phyloP scores from a whole-genome alignment of 805 yeast genomes.

The Maudiozyma saulgeensis region DNA sequence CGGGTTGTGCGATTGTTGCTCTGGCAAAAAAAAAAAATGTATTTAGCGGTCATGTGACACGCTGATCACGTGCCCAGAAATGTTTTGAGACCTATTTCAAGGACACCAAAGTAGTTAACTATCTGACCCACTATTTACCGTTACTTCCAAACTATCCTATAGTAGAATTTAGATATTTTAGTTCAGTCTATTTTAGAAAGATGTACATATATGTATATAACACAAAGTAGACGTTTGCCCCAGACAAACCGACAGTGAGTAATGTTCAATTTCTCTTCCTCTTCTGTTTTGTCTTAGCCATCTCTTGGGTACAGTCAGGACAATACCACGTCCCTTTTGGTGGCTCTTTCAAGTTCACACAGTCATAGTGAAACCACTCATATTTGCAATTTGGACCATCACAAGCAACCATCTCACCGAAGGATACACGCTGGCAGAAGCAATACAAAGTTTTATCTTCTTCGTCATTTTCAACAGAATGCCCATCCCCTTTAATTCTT shows the following conservation, averaged over 20 bases:
- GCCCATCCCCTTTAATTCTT: constrained; percentile 18
- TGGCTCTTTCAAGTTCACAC: constrained; percentile 82
- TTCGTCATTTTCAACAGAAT: constrained; percentile 34
- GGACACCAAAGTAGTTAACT: too few relatives aligned
- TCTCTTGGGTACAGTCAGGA: constrained; percentile 55
- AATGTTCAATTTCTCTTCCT: constrained; percentile 12
- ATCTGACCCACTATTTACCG: too few relatives aligned
- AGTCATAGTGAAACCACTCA: constrained; percentile 95
- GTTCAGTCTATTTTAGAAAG: too few relatives aligned
- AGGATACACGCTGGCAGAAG: constrained; percentile 87
- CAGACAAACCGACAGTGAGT: too few relatives aligned
- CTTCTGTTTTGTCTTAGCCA: constrained; percentile 23
- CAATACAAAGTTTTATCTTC: constrained; percentile 72
- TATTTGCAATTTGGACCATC: constrained; percentile 80
- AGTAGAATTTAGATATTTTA: too few relatives aligned
- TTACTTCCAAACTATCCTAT: too few relatives aligned
- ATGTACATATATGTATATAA: too few relatives aligned
- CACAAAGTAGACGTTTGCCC: too few relatives aligned
- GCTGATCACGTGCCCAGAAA: too few relatives aligned
- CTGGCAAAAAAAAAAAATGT: not conserved
- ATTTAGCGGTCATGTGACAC: too few relatives aligned
- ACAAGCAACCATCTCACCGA: constrained; percentile 95
- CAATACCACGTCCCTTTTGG: constrained; percentile 95
- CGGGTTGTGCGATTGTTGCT: too few relatives aligned
- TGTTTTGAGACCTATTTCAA: too few relatives aligned